Conservation (phyloP, 2,329 filamentous ascomycete species). For the Neurospora crassa region DNA sequence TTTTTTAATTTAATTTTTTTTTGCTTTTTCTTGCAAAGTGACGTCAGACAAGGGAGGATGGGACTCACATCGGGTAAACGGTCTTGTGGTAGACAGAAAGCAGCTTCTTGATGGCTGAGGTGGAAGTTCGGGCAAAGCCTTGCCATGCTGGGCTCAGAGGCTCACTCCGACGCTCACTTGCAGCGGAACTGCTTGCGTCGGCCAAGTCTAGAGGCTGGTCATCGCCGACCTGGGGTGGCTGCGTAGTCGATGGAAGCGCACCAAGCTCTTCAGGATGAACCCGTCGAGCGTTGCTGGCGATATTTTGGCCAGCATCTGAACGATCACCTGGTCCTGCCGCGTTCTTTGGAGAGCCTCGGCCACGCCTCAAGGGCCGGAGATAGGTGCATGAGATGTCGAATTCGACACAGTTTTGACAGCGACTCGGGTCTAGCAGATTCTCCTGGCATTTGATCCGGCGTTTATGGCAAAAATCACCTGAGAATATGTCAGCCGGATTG, state of each 20-base stretch:
- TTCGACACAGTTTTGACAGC: slow-evolving; percentile 17
- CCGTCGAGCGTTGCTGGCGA: not conserved
- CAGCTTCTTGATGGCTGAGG: slow-evolving; percentile 13
- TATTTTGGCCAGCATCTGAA: not conserved
- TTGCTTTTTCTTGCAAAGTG: not conserved
- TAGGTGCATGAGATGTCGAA: slow-evolving; percentile 16
- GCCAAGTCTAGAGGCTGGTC: not conserved
- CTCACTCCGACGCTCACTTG: not conserved
- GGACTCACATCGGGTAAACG: slow-evolving; percentile 16
- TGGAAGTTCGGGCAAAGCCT: slow-evolving; percentile 14
- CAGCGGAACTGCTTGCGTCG: slow-evolving; percentile 3
- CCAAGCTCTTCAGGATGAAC: not conserved
- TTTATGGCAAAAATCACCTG: slow-evolving; percentile 17
- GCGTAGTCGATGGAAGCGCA: not conserved
- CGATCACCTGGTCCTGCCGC: not conserved
- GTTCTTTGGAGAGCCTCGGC: slow-evolving; percentile 10
- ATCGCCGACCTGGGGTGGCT: not conserved
- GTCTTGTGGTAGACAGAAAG: slow-evolving; percentile 15
- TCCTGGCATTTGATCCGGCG: slow-evolving; percentile 17
- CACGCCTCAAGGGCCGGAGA: slow-evolving; percentile 13
- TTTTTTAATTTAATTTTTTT: no score
- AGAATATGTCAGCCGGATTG: not conserved
- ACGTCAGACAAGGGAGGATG: not conserved
- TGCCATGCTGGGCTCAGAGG: slow-evolving; percentile 14
- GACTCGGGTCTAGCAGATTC: slow-evolving; percentile 2